phyloP scores from a whole-genome alignment of 2,329 filamentous ascomycete genomes.

The Fusarium sterilihyphosum region DNA sequence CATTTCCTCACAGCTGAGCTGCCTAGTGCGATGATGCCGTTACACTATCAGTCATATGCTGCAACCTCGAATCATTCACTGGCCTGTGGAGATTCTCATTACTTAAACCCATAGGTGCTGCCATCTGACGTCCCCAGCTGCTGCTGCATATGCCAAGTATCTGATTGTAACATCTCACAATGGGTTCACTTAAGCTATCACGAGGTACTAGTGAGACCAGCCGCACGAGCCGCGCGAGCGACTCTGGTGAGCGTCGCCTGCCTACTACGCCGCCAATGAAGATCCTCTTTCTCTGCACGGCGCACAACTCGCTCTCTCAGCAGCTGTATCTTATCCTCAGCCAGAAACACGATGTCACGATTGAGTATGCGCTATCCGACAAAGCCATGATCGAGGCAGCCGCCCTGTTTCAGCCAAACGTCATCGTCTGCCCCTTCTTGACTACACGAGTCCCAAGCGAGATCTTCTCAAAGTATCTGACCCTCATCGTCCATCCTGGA shows the following conservation, averaged over 20 bases:
- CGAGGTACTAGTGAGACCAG: not conserved
- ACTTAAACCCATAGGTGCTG: slow-evolving; percentile 2
- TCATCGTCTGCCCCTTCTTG: slow-evolving; percentile 28
- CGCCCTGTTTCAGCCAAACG: slow-evolving; percentile 7
- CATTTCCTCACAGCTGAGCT: not conserved
- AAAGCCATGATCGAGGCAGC: slow-evolving; percentile 24
- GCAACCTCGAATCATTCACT: not conserved
- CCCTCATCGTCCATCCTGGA: slow-evolving; percentile 26
- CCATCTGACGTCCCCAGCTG: not conserved
- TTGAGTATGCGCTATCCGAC: slow-evolving; percentile 33
- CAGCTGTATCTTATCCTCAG: slow-evolving; percentile 21
- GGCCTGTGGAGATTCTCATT: not conserved
- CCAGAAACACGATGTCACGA: slow-evolving; percentile 6
- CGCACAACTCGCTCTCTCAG: slow-evolving; percentile 31
- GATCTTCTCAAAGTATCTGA: slow-evolving; percentile 20
- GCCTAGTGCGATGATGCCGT: not conserved
- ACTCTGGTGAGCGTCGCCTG: not conserved
- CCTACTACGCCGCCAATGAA: slow-evolving; percentile 11
- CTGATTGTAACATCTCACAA: not conserved
- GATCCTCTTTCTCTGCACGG: slow-evolving; percentile 31
- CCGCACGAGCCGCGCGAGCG: not conserved
- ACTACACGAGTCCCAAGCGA: slow-evolving; percentile 15
- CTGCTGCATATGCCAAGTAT: not conserved
- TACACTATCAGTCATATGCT: not conserved
- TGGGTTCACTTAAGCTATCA: not conserved